Conservation (phyloP, 257 asterid genomes). For the Rubia yunnanensis region DNA sequence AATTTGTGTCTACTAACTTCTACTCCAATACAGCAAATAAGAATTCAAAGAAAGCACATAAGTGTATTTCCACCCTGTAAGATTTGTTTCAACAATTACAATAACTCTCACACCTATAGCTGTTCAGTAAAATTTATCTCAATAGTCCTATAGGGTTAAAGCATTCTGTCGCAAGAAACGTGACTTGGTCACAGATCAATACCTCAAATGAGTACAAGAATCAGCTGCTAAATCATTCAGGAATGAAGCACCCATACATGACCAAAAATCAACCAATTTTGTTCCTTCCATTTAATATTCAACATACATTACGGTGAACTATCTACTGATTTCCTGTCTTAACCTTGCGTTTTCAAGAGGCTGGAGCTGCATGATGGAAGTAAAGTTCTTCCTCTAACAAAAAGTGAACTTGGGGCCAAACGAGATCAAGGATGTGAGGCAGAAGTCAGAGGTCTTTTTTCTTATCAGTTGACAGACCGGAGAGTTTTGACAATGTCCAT, state of each 20-base stretch:
- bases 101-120: not conserved
- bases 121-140: not conserved
- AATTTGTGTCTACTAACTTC: not conserved
- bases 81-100: not conserved
- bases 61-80: not conserved
- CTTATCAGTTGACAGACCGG: constrained; percentile 18
- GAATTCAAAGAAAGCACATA: too few species aligned
- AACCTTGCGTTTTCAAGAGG: not conserved
- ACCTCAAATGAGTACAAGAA: not conserved
- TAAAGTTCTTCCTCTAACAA: not conserved
- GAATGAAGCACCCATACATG: not conserved
- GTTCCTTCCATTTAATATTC: too few species aligned
- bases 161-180: not conserved
- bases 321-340: too few species aligned
- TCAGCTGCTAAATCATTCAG: not conserved
- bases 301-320: too few species aligned
- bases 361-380: not conserved
- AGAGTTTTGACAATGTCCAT: constrained; percentile 40
- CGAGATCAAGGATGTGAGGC: not conserved
- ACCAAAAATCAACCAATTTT: not conserved
- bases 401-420: not conserved
- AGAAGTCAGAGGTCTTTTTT: constrained; percentile 49
- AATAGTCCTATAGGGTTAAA: not conserved
- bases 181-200: too few species aligned
- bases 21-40: not conserved